Base-by-base conservation (phyloP, 2,329 filamentous ascomycete species). In the Sporothrix sp. region DNA sequence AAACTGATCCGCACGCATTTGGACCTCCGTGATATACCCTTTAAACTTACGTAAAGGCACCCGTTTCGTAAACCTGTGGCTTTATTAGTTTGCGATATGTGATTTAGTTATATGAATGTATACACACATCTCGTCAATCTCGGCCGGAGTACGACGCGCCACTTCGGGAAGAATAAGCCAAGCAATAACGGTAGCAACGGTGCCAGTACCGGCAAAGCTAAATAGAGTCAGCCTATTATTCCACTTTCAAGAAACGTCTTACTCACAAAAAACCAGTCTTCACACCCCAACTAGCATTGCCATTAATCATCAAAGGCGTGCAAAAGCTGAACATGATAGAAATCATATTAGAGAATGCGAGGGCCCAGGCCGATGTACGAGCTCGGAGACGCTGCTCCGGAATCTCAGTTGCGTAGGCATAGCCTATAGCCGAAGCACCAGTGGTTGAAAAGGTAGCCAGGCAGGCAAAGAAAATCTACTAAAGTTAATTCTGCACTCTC, bases 1-100 rank as follows among this genome's bases (percentile, higher is more conserved):
- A 23, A 52, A 23, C 14, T 52, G 42, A 21, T 51, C 76, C 69
- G 59, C 85, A 85, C 58, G 82, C 44, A 54, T 37, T 36, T 54
- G 49, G 14, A 56, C 54, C 18, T 54, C 49, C 5, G 54, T 56
- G 39, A 53, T 16, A 21, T 53, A 49, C 6, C 38, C 51, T 13
- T 48, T 43, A 28, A 55, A 57, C 11, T 48, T 49, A 27, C 55
- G 51, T 7, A 52, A 44, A 2, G 44, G 27, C 8, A 56, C 54
- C 3, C 45, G 48, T 21, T 52, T 51, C 3, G 44, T 46, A 28
- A 56, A 56, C 20, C 49, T 52, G n/a, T 38, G 18, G 10, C 25
- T 8, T 14, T 44, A 11, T 44, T 33, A 44, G 42, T 32, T 16
- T 9, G 7, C 9, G 18, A 20, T 30, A n/a, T 40, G 18, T 38